Evolutionary conservation across 257 asterid species (phyloP).

Genomic region (Leptodermis oblonga): DNA sequence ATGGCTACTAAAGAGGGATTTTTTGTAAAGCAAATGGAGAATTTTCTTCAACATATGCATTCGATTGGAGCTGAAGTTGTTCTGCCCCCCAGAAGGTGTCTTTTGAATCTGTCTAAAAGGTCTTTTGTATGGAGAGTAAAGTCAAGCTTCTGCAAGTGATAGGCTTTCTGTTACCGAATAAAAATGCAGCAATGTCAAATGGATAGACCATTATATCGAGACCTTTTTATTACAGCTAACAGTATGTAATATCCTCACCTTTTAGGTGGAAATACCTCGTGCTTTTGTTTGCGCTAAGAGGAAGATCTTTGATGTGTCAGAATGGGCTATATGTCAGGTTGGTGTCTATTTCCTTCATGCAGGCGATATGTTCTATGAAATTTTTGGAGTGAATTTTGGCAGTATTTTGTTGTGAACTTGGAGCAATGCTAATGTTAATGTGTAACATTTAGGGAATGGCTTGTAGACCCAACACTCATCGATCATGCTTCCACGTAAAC

Average conservation of each 20-base stretch:
- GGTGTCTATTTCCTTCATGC: constrained; percentile 17
- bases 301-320: constrained; percentile 91
- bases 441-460: constrained; percentile 66
- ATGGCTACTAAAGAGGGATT: neutral
- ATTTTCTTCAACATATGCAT: too few relatives aligned
- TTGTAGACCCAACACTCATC: constrained; percentile 89
- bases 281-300: constrained; percentile 97
- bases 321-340: constrained; percentile 99
- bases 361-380: too few relatives aligned
- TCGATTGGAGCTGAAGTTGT: too few relatives aligned
- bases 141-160: neutral
- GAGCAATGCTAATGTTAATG: neutral
- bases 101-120: too few relatives aligned
- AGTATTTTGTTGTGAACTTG: neutral
- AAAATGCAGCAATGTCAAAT: neutral
- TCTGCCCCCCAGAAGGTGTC: too few relatives aligned
- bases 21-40: neutral
- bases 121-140: too few relatives aligned
- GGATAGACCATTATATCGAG: too few relatives aligned
- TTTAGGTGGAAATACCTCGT: constrained; percentile 86
- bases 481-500: constrained; percentile 96
- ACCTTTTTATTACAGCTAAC: neutral
- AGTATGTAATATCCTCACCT: constrained; percentile 5
- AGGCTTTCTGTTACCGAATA: neutral
- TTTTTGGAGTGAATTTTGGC: too few relatives aligned